phyloP scores from a whole-genome alignment of 2,329 filamentous ascomycete species.

The Bretziella fagacearum region DNA sequence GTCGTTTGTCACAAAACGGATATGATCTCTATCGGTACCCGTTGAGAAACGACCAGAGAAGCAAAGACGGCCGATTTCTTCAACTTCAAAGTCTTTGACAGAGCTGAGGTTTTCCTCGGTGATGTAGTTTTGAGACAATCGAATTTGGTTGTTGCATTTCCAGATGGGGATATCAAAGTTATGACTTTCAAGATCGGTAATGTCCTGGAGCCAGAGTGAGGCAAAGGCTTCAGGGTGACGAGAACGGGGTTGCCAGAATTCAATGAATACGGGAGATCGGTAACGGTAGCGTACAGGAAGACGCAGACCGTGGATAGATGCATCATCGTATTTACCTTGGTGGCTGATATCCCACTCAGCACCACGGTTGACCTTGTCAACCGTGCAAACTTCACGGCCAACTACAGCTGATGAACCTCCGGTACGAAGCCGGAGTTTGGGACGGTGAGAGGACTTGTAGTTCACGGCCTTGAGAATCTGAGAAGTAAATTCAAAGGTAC shows the following conservation, averaged over 20 bases:
- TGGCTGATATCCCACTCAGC: slow-evolving; percentile 34
- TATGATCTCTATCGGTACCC: slow-evolving; percentile 74
- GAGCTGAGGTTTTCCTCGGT: slow-evolving; percentile 56
- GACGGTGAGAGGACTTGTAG: slow-evolving; percentile 46
- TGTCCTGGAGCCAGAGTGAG: slow-evolving; percentile 68
- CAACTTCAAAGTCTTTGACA: slow-evolving; percentile 57
- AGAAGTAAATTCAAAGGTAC: slow-evolving; percentile 76
- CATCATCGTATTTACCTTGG: slow-evolving; percentile 21
- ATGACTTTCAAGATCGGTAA: slow-evolving; percentile 62
- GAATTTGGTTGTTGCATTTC: slow-evolving; percentile 56
- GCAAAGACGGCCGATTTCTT: slow-evolving; percentile 63
- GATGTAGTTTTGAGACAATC: slow-evolving; percentile 83
- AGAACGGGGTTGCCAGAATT: slow-evolving; percentile 56
- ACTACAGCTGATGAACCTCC: slow-evolving; percentile 60
- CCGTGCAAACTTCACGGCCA: slow-evolving; percentile 5
- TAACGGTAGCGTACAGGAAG: slow-evolving; percentile 85
- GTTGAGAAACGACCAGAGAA: slow-evolving; percentile 76
- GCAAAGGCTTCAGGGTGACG: slow-evolving; percentile 59
- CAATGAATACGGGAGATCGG: slow-evolving; percentile 74
- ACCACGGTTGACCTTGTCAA: slow-evolving; percentile 14
- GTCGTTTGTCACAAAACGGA: slow-evolving; percentile 69
- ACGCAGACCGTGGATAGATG: slow-evolving; percentile 31
- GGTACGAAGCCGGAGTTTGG: slow-evolving; percentile 65
- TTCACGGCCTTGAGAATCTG: slow-evolving; percentile 48
- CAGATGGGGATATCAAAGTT: slow-evolving; percentile 82